These are phyloP conservation scores for Simplicillium sp. DNA, from an alignment of 2,329 filamentous ascomycete genomes.

Conservation along the genomic window DNA sequence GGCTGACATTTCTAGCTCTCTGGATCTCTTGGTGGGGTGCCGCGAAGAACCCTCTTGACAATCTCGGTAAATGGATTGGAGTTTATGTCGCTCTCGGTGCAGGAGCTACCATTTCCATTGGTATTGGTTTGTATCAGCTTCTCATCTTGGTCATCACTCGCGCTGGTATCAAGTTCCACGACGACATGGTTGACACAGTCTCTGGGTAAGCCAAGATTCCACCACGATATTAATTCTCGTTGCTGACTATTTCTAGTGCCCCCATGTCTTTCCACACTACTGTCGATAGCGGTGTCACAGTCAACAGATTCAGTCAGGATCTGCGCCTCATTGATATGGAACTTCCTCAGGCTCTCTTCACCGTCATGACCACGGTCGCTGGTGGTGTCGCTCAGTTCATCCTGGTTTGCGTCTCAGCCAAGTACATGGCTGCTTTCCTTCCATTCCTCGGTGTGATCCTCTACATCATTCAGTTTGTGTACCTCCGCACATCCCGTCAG, in stretches of 20 bases:
- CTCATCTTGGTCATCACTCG: slow-evolving; percentile 20
- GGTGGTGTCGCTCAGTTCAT: slow-evolving; percentile 4
- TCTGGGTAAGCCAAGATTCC: slow-evolving; percentile 12
- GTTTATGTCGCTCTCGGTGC: slow-evolving; percentile 20
- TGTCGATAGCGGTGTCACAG: slow-evolving; percentile 22
- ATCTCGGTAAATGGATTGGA: slow-evolving; percentile 24
- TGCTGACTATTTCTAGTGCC: slow-evolving; percentile 11
- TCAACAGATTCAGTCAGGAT: slow-evolving; percentile 30
- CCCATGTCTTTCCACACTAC: slow-evolving; percentile 23
- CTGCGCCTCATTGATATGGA: slow-evolving; percentile 27
- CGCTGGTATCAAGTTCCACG: slow-evolving; percentile 18
- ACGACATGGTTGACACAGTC: slow-evolving; percentile 15
- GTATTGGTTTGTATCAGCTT: slow-evolving; percentile 13
- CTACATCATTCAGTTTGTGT: slow-evolving; percentile 43
- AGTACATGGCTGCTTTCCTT: slow-evolving; percentile 35
- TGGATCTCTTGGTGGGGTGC: slow-evolving; percentile 41
- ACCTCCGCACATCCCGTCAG: slow-evolving; percentile 49
- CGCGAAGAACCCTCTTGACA: slow-evolving; percentile 28
- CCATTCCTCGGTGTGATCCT: slow-evolving; percentile 34
- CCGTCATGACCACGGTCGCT: slow-evolving; percentile 1
- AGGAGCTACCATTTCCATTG: slow-evolving; percentile 8
- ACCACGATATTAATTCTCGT: slow-evolving; percentile 9
- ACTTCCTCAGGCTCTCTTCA: slow-evolving; percentile 19
- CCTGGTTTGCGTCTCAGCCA: slow-evolving; percentile 23
- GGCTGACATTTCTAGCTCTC: slow-evolving; percentile 11